Percentiles rank a stretch among this genome's conserved stretches.
These are phyloP conservation scores for Ogataea wickerhamii DNA, from an alignment of 805 yeast species.

Conservation along the genomic window DNA sequence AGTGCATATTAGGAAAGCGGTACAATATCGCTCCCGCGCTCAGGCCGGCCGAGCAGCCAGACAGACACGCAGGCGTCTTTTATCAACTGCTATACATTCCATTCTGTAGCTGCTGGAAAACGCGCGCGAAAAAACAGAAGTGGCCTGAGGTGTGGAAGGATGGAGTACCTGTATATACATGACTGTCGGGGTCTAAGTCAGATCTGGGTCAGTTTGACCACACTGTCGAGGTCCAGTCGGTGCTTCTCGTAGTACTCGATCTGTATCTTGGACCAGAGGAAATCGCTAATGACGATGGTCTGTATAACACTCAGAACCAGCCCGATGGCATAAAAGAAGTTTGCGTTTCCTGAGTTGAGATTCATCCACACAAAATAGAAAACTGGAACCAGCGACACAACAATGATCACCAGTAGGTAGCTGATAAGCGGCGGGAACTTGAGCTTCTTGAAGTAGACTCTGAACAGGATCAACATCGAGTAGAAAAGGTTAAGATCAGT, in stretches of 20 bases:
- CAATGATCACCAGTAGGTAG: conserved; percentile 25
- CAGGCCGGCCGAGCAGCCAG: no score
- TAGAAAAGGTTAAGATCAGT: conserved; percentile 59
- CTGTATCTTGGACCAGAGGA: conserved; percentile 75
- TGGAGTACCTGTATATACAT: no score
- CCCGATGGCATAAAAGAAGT: conserved; percentile 93
- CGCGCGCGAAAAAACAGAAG: no score
- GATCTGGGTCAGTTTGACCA: conserved; percentile 50
- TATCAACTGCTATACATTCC: no score
- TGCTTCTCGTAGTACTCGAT: conserved; percentile 51
- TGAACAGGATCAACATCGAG: conserved; percentile 30
- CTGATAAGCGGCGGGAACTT: conserved; percentile 29
- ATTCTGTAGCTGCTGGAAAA: no score
- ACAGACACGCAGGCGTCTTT: no score
- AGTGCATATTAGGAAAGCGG: no score
- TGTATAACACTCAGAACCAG: conserved; percentile 73
- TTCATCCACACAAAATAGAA: conserved; percentile 94
- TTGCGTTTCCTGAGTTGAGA: conserved; percentile 91
- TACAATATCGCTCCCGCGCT: no score
- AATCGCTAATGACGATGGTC: conserved; percentile 65
- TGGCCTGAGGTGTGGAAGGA: no score
- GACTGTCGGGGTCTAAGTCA: no score
- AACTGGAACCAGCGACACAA: conserved; percentile 69
- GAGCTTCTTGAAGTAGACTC: conserved; percentile 24
- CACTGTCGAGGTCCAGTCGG: conserved; percentile 38